Conservation (phyloP, 2,329 filamentous ascomycete species). For the Corynespora cassiicola region DNA sequence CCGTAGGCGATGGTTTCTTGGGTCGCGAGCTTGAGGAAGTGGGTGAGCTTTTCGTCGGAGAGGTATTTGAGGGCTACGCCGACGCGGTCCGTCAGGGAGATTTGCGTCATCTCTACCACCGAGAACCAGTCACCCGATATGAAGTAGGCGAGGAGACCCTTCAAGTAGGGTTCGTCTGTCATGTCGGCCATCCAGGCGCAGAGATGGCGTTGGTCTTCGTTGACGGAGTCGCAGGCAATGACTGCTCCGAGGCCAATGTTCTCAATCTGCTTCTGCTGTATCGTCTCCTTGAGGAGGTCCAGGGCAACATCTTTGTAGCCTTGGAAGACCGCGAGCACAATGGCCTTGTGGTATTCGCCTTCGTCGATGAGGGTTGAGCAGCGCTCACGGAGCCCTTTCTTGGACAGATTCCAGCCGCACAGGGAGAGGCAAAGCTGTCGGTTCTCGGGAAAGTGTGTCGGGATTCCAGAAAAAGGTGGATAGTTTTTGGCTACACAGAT, state of each 20-base stretch:
- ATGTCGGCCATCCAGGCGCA: conserved; percentile 68
- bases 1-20: conserved; percentile 67
- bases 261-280: conserved; percentile 70
- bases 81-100: conserved; percentile 76
- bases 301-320: conserved; percentile 73
- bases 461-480: conserved; percentile 67
- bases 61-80: conserved; percentile 78
- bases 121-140: conserved; percentile 77
- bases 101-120: conserved; percentile 74
- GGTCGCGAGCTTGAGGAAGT: conserved; percentile 60
- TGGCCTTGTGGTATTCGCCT: conserved; percentile 73
- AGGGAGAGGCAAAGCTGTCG: conserved; percentile 77
- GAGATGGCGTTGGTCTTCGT: conserved; percentile 66
- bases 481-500: conserved; percentile 69
- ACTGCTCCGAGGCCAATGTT: conserved; percentile 57
- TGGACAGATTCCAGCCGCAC: conserved; percentile 72
- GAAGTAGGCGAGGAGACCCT: conserved; percentile 79
- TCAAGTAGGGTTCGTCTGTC: conserved; percentile 77
- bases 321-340: conserved; percentile 77
- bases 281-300: conserved; percentile 71
- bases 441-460: conserved; percentile 72
- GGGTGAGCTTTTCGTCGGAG: conserved; percentile 54
- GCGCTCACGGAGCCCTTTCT: conserved; percentile 56
- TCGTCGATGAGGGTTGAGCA: conserved; percentile 60
- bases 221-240: conserved; percentile 57